Base-by-base conservation (phyloP, 805 yeast genomes). In the Kockiozyma suomiensis region DNA sequence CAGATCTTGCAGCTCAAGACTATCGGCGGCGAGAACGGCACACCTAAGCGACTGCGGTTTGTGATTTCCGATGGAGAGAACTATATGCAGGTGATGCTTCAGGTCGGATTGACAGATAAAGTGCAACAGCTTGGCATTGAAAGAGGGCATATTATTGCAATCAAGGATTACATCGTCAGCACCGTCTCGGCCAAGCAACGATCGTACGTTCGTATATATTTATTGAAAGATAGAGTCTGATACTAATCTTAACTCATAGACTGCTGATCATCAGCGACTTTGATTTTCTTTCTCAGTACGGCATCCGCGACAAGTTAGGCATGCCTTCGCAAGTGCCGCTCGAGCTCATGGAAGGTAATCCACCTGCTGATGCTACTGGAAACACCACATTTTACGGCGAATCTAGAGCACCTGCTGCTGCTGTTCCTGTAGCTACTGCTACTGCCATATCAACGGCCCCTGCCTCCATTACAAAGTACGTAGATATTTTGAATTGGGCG, bases 1-100 rank as follows among this genome's bases (percentile, higher is more conserved):
- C 70, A 67, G 46, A 49, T 67, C 15, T 54, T 66, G 35, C 59
- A 56, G 50, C 53, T 56, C 13, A 62, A 63, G 37, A 60, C 64
- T 49, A 45, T 62, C 30, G 25, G 32, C 26, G 52, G 54, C 19
- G 54, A 26, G 23, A 46, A 56, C 30, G 68, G 64, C 13, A 59
- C 52, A 25, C 68, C 67, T 4, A 48, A 47, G 13, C 62, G 69
- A 6, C 37, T 59, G 25, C 62, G 69, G 17, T 32, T 58, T 23
- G 66, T 66, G 5, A 21, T 66, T 23, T 63, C 68, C 7, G 70
- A 67, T 38, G 62, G 67, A 15, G 60, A 50, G 19, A 38, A 62
- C 32, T 66, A 45, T 32, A 52, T 60, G 21, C 62, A 66, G 47
- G 56, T 54, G 33, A 59, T 67, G 62, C 42, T 64, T 15, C 48